Base-by-base conservation (phyloP, 257 asterid species). In the Lycium barbarum region DNA sequence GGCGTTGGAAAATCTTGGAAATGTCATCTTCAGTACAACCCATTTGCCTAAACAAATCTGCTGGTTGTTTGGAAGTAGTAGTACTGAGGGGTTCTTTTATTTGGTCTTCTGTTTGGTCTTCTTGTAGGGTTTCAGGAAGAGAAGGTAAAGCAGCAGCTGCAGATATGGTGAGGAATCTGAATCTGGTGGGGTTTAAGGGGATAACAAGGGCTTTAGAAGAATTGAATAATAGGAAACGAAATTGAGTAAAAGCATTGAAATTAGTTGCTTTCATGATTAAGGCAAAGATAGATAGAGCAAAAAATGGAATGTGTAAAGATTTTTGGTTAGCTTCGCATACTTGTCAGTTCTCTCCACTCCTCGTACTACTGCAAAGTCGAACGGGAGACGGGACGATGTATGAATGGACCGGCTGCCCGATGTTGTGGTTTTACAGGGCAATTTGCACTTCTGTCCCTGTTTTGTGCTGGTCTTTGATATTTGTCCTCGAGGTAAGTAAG, bases 1-100 rank as follows among this genome's bases (percentile, higher is more conserved):
- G 90, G 0, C 97, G 91, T 74, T 57, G 57, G 66, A 94, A 93
- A 35, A 93, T 91, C 87, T 85, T 88, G 87, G 93, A 86, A 79
- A 94, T 83, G 61, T 93, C 98, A 51, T 65, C 82, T 65, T 91
- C 96, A 58, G 86, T 84, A 57, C 98, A 94, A 65, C 96, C 98
- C 96, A 94, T 90, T 83, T 86, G 86, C 87, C 90, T 89, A 73
- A 94, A 87, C 53, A 91, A 78, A 57, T 88, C 88, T 36, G 92
- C 59, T 55, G 93, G 38, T 57, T 93, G 91, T 72, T 73, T 83
- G 10, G 83, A 61, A 83, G 78, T 85, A 79, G 73, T 86, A 54
- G 20, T 68, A 72, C 9, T 40, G 45, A 40, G 45, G 45, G 45
- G n/a, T n/a, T n/a, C n/a, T n/a, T n/a, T n/a, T n/a, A n/a, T n/a